phyloP scores from a whole-genome alignment of 768 basidiomycete species.

The Leucocoprinus birnbaumii region DNA sequence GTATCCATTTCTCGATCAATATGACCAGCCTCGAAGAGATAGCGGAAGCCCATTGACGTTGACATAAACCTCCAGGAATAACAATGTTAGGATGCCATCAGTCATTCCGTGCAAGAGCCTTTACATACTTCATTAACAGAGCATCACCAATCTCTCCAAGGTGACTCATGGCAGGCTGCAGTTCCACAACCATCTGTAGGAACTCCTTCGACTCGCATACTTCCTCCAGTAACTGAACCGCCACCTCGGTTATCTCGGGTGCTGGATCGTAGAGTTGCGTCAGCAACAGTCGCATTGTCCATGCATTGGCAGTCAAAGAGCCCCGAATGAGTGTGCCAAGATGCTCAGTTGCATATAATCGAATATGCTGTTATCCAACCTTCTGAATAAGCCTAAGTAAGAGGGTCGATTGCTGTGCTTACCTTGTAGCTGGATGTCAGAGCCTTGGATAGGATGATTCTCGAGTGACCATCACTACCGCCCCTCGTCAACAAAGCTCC shows the following conservation, averaged over 20 bases:
- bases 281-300: conserved; percentile 87
- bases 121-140: conserved; percentile 75
- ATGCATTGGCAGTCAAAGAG: conserved; percentile 65
- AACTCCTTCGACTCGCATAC: conserved; percentile 84
- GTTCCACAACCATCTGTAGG: conserved; percentile 86
- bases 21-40: conserved; percentile 87
- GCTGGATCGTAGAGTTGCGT: conserved; percentile 96
- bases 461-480: conserved; percentile 86
- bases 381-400: background rate
- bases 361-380: conserved; percentile 61
- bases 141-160: conserved; percentile 91
- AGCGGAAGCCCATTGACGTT: conserved; percentile 88
- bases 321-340: conserved; percentile 78
- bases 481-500: conserved; percentile 10
- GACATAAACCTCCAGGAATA: conserved; percentile 81
- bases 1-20: conserved; percentile 94
- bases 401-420: conserved; percentile 13
- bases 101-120: background rate
- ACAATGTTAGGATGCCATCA: background rate
- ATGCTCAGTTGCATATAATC: conserved; percentile 85
- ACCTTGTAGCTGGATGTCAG: conserved; percentile 92
- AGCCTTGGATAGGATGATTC: conserved; percentile 91
- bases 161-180: conserved; percentile 95
- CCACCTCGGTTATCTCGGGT: conserved; percentile 85
- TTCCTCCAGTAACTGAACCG: conserved; percentile 86